phyloP scores from a whole-genome alignment of 1,284 basidiomycete species.

The Sporisorium scitamineum region DNA sequence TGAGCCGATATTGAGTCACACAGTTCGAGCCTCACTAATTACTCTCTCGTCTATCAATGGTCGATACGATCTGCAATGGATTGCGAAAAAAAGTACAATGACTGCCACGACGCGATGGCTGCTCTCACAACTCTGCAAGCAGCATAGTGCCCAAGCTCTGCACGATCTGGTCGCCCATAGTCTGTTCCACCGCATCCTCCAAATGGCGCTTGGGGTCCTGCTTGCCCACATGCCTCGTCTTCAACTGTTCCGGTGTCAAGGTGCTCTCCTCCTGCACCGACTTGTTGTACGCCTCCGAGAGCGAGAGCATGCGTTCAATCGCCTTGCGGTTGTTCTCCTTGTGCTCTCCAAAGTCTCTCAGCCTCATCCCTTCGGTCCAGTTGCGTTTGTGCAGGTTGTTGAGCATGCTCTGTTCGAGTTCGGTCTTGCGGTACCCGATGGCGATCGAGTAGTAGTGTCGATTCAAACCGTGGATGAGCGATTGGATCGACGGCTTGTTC shows the following conservation, averaged over 20 bases:
- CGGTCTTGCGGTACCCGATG: slow-evolving; percentile 68
- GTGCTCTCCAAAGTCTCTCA: slow-evolving; percentile 67
- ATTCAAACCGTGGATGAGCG: slow-evolving; percentile 68
- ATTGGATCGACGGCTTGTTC: slow-evolving; percentile 98
- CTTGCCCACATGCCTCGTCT: slow-evolving; percentile 68
- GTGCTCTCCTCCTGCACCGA: slow-evolving; percentile 67
- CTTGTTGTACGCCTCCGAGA: slow-evolving; percentile 69
- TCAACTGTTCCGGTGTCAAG: slow-evolving; percentile 64
- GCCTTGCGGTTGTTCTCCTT: slow-evolving; percentile 66
- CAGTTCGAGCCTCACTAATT: not conserved
- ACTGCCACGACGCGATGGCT: not conserved
- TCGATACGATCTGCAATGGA: not conserved
- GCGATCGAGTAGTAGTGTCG: slow-evolving; percentile 69
- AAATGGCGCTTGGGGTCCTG: slow-evolving; percentile 69
- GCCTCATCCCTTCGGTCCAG: slow-evolving; percentile 67
- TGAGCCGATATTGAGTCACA: not conserved
- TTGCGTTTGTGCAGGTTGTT: slow-evolving; percentile 69
- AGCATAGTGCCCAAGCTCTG: slow-evolving; percentile 67
- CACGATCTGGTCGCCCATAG: slow-evolving; percentile 69
- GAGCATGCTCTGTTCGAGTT: slow-evolving; percentile 69
- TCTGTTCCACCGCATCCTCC: slow-evolving; percentile 66
- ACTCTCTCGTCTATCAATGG: not conserved
- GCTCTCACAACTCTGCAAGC: slow-evolving; percentile 39
- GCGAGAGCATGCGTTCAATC: slow-evolving; percentile 63
- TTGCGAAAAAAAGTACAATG: not conserved